A percentile compares a stretch with the other conserved stretches of the same genome.
These are phyloP conservation scores for Colletotrichum tropicicola DNA, from an alignment of 2,329 filamentous ascomycete species.

Conservation along the genomic window DNA sequence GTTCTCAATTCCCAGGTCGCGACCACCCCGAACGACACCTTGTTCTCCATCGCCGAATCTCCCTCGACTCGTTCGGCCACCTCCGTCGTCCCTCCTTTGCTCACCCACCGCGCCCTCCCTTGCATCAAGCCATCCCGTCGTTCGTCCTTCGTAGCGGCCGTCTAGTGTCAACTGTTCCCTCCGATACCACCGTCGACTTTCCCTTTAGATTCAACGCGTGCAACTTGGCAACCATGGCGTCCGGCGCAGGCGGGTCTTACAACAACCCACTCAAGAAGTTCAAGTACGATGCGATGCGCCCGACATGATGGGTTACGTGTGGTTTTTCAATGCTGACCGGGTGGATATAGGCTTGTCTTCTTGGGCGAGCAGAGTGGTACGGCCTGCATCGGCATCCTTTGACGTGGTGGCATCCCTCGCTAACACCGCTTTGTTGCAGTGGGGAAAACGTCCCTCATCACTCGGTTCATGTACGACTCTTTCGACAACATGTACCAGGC, in stretches of 20 bases:
- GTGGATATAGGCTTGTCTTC: slow-evolving; percentile 81
- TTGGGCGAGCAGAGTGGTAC: slow-evolving; percentile 98
- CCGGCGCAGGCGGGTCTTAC: slow-evolving; percentile 80
- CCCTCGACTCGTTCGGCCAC: slow-evolving; percentile 14
- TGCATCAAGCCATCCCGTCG: slow-evolving; percentile 4
- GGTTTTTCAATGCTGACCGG: slow-evolving; percentile 33
- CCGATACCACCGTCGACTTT: neutral
- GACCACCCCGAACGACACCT: slow-evolving; percentile 3
- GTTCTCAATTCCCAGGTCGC: slow-evolving; percentile 18
- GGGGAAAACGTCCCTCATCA: slow-evolving; percentile 98
- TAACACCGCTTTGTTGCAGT: slow-evolving; percentile 62
- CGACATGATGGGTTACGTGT: neutral
- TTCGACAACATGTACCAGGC: slow-evolving; percentile 99
- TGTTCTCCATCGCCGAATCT: neutral
- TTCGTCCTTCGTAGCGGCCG: neutral
- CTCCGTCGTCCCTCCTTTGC: neutral
- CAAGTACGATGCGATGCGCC: slow-evolving; percentile 70
- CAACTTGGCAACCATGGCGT: slow-evolving; percentile 69
- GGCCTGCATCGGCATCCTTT: slow-evolving; percentile 40
- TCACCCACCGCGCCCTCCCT: neutral
- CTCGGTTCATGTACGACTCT: slow-evolving; percentile 99
- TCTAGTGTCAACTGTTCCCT: slow-evolving; percentile 26
- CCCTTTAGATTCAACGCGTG: neutral
- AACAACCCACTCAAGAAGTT: slow-evolving; percentile 99
- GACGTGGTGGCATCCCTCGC: neutral